Conservation (phyloP, 2,329 filamentous ascomycete species). For the Pyrenophora tritici-repentis region DNA sequence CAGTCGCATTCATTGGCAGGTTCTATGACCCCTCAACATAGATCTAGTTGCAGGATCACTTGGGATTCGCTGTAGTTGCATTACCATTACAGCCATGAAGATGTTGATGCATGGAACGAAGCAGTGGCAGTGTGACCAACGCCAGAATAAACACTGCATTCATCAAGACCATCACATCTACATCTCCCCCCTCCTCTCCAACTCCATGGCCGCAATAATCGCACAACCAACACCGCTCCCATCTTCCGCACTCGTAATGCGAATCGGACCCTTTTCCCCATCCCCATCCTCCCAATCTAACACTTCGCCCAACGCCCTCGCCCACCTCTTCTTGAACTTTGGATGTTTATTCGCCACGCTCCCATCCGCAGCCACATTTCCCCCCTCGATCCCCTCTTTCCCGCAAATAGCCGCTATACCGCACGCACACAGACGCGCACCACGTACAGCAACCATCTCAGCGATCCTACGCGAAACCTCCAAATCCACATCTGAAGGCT, state of each 20-base stretch:
- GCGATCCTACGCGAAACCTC: constrained; percentile 35
- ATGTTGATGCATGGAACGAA: too few species aligned
- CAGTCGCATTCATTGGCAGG: too few species aligned
- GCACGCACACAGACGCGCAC: constrained; percentile 45
- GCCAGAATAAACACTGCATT: neutral
- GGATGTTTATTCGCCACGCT: constrained; percentile 51
- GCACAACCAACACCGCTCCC: constrained; percentile 50
- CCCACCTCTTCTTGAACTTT: constrained; percentile 50
- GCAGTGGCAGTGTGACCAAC: neutral
- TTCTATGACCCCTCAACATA: too few species aligned
- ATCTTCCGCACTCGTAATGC: constrained; percentile 49
- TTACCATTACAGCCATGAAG: too few species aligned
- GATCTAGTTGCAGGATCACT: too few species aligned
- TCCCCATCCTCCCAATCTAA: constrained; percentile 39
- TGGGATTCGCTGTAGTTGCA: too few species aligned
- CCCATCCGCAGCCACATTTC: constrained; percentile 48
- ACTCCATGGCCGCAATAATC: constrained; percentile 41
- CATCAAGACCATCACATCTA: too few species aligned
- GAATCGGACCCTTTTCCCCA: constrained; percentile 40
- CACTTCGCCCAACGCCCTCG: constrained; percentile 47
- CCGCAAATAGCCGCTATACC: constrained; percentile 47
- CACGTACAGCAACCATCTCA: constrained; percentile 41
- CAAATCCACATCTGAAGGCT: constrained; percentile 30
- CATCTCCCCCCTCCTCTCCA: constrained; percentile 21
- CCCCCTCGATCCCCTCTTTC: constrained; percentile 36